Base-by-base conservation (phyloP, 1,284 basidiomycete species). In the Ceratobasidium sp. region DNA sequence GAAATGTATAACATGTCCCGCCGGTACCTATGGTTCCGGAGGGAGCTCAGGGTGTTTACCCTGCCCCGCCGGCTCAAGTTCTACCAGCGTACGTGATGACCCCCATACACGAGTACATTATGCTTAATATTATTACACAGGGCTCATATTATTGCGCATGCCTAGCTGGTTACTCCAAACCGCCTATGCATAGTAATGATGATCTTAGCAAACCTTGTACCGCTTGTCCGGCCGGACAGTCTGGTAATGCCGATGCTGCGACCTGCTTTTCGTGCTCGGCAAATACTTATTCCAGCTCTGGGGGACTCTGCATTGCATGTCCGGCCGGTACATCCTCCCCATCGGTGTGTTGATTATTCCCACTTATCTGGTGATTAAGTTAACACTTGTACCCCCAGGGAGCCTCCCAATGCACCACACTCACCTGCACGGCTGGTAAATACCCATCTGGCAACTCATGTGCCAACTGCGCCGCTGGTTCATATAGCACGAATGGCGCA, bases 151-250 rank as follows among this genome's bases (percentile, higher is more conserved):
- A 17, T 48, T 68, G 42, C 33, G 3, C 26, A 57, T 56, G 52
- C 54, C 48, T 56, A 1, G 38, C 33, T 0, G 33, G 54, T 33
- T 70, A 52, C 52, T 70, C 33, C 52, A 68, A 68, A 33, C 46
- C 66, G 15, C 10, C 46, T 54, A 40, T 44, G 17, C 40, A 56
- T 52, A 59, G 46, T 17, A 28, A 10, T 28, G 40, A 3, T 17
- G 54, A 40, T 15, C 20, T 28, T 6, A 44, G 54, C 23, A 42
- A 46, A 23, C 17, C 52, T 38, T 70, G 68, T 33, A 59, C 28
- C 20, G 52, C 68, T 28, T 70, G 68, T 57, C n/a, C 68, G 23
- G 28, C 68, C 26, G 68, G 68, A 20, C 56, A 70, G 15, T 57
- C 50, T 26, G 42, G 52, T 23, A 42, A 40, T n/a, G 2, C 52